phyloP scores from a whole-genome alignment of 2,329 filamentous ascomycete genomes.

The Aspergillus clavatus region DNA sequence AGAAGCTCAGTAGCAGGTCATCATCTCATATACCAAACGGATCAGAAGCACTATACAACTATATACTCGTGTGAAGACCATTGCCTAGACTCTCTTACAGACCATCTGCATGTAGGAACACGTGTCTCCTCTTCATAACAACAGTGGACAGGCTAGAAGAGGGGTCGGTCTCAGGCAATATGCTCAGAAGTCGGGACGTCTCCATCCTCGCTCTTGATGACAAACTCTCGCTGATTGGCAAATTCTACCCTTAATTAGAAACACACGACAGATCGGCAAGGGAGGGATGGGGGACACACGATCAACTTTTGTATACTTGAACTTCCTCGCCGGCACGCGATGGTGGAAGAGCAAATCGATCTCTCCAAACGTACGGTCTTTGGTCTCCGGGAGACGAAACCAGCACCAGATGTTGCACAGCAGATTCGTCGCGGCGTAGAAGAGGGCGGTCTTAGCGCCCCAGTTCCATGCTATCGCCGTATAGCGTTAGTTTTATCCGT shows the following conservation, averaged over 20 bases:
- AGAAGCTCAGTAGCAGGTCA: too few relatives aligned
- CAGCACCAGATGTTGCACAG: constrained; percentile 29
- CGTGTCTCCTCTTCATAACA: too few relatives aligned
- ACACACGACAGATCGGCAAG: not conserved
- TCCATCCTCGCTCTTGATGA: not conserved
- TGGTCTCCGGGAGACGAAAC: constrained; percentile 37
- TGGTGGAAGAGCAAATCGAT: constrained; percentile 41
- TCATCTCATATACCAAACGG: too few relatives aligned
- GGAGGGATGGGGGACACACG: not conserved
- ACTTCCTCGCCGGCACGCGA: constrained; percentile 38
- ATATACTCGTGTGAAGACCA: too few relatives aligned
- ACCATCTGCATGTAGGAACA: too few relatives aligned
- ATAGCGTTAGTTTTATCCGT: not conserved
- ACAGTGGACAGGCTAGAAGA: too few relatives aligned
- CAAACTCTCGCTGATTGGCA: not conserved
- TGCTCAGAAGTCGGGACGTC: not conserved
- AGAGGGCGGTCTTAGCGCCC: constrained; percentile 34
- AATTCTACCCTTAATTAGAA: not conserved
- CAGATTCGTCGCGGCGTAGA: constrained; percentile 33
- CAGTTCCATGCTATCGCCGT: constrained; percentile 31
- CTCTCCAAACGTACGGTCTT: constrained; percentile 36
- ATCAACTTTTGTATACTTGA: constrained; percentile 13
- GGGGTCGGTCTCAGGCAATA: too few relatives aligned
- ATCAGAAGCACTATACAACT: too few relatives aligned
- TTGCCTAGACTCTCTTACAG: too few relatives aligned